Evolutionary conservation across 805 yeast species (phyloP).

Genomic region (Candida mattraensis): DNA sequence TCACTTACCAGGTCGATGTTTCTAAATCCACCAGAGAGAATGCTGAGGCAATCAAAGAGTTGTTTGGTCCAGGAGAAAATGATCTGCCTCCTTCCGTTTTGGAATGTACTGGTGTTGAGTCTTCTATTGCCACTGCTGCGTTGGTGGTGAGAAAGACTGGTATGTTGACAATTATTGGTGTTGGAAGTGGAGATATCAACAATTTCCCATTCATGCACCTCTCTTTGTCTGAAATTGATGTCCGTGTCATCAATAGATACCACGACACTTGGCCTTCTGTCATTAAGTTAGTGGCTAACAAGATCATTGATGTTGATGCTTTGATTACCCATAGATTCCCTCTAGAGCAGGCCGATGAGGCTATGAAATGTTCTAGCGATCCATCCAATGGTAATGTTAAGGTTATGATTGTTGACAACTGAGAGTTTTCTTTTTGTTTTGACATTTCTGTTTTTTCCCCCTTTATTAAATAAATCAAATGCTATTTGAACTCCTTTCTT

Average conservation of each 20-base stretch:
- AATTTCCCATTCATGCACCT: slow-evolving; percentile 55
- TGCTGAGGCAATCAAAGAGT: slow-evolving; percentile 36
- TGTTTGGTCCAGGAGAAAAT: slow-evolving; percentile 37
- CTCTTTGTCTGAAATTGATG: slow-evolving; percentile 50
- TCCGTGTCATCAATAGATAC: slow-evolving; percentile 52
- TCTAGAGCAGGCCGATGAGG: slow-evolving; percentile 46
- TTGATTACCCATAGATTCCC: slow-evolving; percentile 49
- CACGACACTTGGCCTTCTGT: slow-evolving; percentile 58
- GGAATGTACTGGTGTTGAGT: slow-evolving; percentile 57
- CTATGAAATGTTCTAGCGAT: slow-evolving; percentile 40
- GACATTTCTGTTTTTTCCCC: no score
- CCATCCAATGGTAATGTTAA: slow-evolving; percentile 47
- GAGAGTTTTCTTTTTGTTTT: no score
- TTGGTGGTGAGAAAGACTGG: slow-evolving; percentile 49
- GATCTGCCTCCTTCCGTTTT: slow-evolving; percentile 42
- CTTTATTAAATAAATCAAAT: not conserved
- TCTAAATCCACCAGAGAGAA: slow-evolving; percentile 35
- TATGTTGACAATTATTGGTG: slow-evolving; percentile 47
- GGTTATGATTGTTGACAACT: slow-evolving; percentile 37
- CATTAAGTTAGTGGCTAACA: slow-evolving; percentile 45
- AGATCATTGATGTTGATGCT: slow-evolving; percentile 42
- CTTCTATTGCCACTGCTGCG: slow-evolving; percentile 45
- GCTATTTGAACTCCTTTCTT: not conserved
- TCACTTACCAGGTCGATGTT: slow-evolving; percentile 42
- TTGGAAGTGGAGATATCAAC: slow-evolving; percentile 45